Evolutionary conservation across 768 basidiomycete species (phyloP).

Genomic region (Crucibulum laeve): DNA sequence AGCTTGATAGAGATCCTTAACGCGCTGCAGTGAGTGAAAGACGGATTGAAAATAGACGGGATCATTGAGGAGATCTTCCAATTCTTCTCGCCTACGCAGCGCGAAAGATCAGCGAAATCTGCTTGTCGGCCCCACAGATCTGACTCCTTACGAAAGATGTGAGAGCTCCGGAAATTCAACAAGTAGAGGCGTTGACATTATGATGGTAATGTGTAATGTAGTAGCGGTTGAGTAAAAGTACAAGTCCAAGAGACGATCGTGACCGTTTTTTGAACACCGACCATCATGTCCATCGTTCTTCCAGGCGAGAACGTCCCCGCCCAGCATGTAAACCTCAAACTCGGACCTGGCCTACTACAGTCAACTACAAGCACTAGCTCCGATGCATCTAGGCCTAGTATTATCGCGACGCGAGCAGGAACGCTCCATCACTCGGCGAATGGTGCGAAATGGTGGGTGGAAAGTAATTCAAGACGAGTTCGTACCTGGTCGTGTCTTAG

Average conservation of each 20-base stretch:
- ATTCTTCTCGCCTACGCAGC: constrained; percentile 67
- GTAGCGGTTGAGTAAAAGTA: not conserved
- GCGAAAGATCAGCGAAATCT: not conserved
- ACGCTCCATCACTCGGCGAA: constrained; percentile 65
- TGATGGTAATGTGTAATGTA: not conserved
- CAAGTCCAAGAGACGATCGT: not conserved
- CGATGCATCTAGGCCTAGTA: constrained; percentile 24
- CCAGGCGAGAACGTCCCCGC: constrained; percentile 79
- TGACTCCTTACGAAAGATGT: constrained; percentile 54
- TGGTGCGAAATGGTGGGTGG: constrained; percentile 84
- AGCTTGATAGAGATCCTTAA: constrained; percentile 69
- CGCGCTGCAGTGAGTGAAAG: constrained; percentile 73
- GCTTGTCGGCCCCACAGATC: not conserved
- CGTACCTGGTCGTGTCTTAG: constrained; percentile 23
- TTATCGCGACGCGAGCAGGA: constrained; percentile 67
- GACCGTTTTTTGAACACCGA: constrained; percentile 12
- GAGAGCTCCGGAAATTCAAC: constrained; percentile 72
- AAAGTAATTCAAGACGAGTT: constrained; percentile 81
- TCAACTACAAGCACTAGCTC: constrained; percentile 21
- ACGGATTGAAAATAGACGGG: constrained; percentile 83
- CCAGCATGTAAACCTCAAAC: constrained; percentile 75
- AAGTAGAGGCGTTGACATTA: constrained; percentile 42
- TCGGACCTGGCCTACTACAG: constrained; percentile 80
- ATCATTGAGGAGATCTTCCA: constrained; percentile 86
- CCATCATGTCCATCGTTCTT: constrained; percentile 51